Percentiles rank a stretch among this genome's conserved stretches.
Conservation (phyloP, 1,284 basidiomycete species). For the Rhodotorula sp. region DNA sequence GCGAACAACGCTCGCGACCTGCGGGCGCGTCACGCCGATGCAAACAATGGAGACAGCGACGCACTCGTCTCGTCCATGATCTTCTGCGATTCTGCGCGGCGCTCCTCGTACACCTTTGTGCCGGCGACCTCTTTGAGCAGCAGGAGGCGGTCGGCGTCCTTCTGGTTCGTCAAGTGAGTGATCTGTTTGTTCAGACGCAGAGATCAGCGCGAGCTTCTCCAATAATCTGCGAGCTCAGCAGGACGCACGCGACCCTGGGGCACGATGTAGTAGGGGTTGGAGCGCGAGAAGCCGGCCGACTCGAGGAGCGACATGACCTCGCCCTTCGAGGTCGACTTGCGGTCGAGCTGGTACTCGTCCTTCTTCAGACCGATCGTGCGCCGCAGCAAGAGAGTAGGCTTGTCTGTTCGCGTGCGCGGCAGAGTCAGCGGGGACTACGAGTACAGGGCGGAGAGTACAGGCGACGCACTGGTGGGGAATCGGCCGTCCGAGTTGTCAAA, state of each 20-base stretch:
- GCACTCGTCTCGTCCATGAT: conserved; percentile 91
- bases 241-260: conserved; percentile 88
- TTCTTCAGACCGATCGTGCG: conserved; percentile 97
- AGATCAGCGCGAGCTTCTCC: too few species aligned
- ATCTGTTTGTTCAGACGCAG: conserved; percentile 61
- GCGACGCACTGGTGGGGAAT: conserved; percentile 62
- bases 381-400: conserved; percentile 79
- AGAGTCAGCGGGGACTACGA: not conserved
- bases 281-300: conserved; percentile 93
- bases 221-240: too few species aligned
- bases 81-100: conserved; percentile 83
- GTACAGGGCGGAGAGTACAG: not conserved
- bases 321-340: conserved; percentile 91
- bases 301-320: conserved; percentile 96
- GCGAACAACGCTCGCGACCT: not conserved
- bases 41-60: conserved; percentile 3
- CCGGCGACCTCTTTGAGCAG: conserved; percentile 97
- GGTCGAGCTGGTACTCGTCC: conserved; percentile 96
- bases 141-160: conserved; percentile 89
- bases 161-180: conserved; percentile 93
- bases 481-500: conserved; percentile 47
- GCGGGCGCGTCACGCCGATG: not conserved
- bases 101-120: conserved; percentile 96
- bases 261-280: conserved; percentile 98
- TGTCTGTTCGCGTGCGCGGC: conserved; percentile 58